phyloP scores from a whole-genome alignment of 257 asterid genomes.

The Parsonsia alboflavescens region DNA sequence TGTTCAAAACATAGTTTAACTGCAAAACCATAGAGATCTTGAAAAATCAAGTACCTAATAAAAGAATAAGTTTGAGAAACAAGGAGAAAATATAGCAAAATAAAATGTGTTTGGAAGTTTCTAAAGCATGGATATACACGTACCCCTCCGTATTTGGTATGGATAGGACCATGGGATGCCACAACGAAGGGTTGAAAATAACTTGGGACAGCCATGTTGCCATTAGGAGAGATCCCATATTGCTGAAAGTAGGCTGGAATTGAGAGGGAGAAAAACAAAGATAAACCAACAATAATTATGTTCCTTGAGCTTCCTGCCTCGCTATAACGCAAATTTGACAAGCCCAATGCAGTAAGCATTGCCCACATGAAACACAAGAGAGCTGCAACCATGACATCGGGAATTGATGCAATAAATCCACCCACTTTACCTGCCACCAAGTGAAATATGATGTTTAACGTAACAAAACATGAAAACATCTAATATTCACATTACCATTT shows the following conservation, averaged over 20 bases:
- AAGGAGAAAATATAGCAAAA: neutral
- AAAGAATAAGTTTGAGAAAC: neutral
- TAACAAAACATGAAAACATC: neutral
- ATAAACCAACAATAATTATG: conserved; percentile 85
- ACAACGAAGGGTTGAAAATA: conserved; percentile 77
- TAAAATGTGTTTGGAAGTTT: neutral
- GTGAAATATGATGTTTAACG: conserved; percentile 2
- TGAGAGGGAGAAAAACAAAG: conserved; percentile 79
- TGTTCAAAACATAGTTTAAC: conserved; percentile 77
- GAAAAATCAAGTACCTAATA: neutral
- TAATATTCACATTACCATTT: neutral
- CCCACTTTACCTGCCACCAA: conserved; percentile 82
- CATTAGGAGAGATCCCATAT: conserved; percentile 71
- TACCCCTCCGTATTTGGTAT: conserved; percentile 72
- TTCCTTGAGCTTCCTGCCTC: conserved; percentile 99
- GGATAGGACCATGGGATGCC: conserved; percentile 92
- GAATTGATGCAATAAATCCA: conserved; percentile 93
- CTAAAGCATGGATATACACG: neutral
- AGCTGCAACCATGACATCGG: conserved; percentile 91
- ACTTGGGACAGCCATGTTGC: conserved; percentile 73
- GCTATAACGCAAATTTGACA: conserved; percentile 88
- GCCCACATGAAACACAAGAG: conserved; percentile 98
- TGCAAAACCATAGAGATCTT: conserved; percentile 28
- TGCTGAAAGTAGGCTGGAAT: conserved; percentile 94
- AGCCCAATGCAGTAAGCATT: conserved; percentile 85